These are phyloP conservation scores for Pseudognaphalium luteoalbum DNA, from an alignment of 129 eudicot species.

Conservation along the genomic window DNA sequence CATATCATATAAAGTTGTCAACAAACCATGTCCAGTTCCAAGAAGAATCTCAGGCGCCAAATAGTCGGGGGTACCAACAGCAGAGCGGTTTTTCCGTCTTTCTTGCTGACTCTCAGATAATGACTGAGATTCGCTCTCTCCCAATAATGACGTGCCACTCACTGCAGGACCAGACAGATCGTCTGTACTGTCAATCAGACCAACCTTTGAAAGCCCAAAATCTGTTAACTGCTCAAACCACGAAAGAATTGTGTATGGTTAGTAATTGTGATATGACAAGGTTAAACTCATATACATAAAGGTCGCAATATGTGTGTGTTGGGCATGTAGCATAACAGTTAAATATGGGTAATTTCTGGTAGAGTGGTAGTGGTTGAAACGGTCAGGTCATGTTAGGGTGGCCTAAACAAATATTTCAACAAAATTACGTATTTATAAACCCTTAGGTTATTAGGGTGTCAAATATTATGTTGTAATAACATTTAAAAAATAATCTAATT, in stretches of 20 bases:
- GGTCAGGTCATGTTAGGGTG: neutral
- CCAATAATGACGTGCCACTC: slow-evolving; percentile 76
- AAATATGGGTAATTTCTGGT: neutral
- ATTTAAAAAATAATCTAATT: neutral
- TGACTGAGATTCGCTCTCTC: slow-evolving; percentile 62
- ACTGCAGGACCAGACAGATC: slow-evolving; percentile 97
- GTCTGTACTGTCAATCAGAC: slow-evolving; percentile 95
- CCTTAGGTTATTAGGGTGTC: neutral
- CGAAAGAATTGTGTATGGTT: slow-evolving; percentile 15
- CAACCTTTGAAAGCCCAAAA: slow-evolving; percentile 98
- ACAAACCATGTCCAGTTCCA: slow-evolving; percentile 99
- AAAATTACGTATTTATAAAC: neutral
- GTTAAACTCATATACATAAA: neutral
- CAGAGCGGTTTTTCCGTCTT: slow-evolving; percentile 93
- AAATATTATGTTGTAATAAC: neutral
- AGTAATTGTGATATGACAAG: slow-evolving; percentile 9
- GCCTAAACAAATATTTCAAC: neutral
- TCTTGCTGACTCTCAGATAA: slow-evolving; percentile 73
- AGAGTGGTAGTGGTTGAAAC: neutral
- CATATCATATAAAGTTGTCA: slow-evolving; percentile 11
- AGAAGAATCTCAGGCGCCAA: slow-evolving; percentile 98
- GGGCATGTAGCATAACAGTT: neutral
- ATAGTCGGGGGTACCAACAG: slow-evolving; percentile 99
- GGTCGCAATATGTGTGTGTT: neutral
- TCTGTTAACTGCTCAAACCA: slow-evolving; percentile 82